Evolutionary conservation across 345 rosid species (phyloP).

Genomic region (Adansonia digitata): DNA sequence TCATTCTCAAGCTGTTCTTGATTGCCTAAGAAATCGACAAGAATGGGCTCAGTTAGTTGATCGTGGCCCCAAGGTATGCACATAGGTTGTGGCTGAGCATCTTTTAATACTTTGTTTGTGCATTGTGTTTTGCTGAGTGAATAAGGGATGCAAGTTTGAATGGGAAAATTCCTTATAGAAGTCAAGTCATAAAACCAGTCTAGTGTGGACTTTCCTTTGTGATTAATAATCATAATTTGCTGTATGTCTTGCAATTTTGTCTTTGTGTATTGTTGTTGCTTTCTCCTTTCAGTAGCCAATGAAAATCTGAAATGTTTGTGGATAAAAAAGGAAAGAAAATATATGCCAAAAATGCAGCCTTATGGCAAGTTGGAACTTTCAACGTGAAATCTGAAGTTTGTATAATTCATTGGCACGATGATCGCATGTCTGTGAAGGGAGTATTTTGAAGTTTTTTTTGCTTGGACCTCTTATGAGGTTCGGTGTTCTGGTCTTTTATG

Average conservation of each 20-base stretch:
- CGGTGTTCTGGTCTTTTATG: not conserved
- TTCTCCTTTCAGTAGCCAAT: not conserved
- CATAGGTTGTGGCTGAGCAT: not conserved
- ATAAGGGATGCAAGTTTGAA: not conserved
- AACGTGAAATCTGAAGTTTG: not conserved
- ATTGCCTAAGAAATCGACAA: constrained; percentile 90
- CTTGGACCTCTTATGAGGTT: not conserved
- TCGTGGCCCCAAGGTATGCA: constrained; percentile 94
- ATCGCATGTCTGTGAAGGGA: not conserved
- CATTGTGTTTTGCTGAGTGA: not conserved
- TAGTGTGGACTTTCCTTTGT: not conserved
- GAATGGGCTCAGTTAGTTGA: constrained; percentile 98
- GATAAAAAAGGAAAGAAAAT: not conserved
- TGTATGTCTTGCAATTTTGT: not conserved
- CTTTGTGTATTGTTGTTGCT: not conserved
- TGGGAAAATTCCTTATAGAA: not conserved
- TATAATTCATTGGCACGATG: not conserved
- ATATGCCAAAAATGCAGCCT: not conserved
- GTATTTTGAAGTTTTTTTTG: not conserved
- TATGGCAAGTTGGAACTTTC: not conserved
- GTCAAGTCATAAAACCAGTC: not conserved
- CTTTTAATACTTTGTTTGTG: not conserved
- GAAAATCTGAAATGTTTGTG: not conserved
- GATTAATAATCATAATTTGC: not conserved
- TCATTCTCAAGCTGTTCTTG: constrained; percentile 98